A percentile compares a stretch with the other conserved stretches of the same genome.
These are phyloP conservation scores for Ogataea thermomethanolica DNA, from an alignment of 805 yeast species.

Conservation along the genomic window DNA sequence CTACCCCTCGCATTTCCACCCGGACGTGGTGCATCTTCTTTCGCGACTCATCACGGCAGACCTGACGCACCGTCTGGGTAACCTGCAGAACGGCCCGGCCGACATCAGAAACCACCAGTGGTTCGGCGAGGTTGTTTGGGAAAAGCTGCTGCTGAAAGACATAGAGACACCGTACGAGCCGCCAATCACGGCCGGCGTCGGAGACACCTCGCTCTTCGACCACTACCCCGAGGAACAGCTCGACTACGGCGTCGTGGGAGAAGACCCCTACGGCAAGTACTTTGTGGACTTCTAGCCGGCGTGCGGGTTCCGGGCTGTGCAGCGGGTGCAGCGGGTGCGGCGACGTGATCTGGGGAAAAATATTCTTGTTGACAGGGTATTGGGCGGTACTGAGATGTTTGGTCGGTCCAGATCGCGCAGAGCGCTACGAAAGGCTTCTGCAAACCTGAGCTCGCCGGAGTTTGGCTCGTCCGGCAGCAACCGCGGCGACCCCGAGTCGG, in stretches of 20 bases:
- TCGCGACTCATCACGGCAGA: slow-evolving; percentile 52
- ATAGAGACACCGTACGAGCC: slow-evolving; percentile 66
- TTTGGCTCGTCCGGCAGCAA: slow-evolving; percentile 5
- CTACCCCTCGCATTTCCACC: slow-evolving; percentile 53
- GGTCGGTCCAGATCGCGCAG: slow-evolving; percentile 10
- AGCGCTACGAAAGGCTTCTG: slow-evolving; percentile 1
- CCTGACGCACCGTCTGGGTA: slow-evolving; percentile 54
- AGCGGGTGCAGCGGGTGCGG: no score
- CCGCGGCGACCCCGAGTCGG: slow-evolving; percentile 10
- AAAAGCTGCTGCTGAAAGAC: slow-evolving; percentile 50
- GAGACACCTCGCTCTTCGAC: slow-evolving; percentile 61
- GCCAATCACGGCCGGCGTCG: slow-evolving; percentile 61
- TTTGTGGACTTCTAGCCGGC: slow-evolving; percentile 28
- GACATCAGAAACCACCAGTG: slow-evolving; percentile 57
- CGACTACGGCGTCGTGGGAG: slow-evolving; percentile 75
- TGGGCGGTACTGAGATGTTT: slow-evolving; percentile 1
- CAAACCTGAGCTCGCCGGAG: slow-evolving; percentile 2
- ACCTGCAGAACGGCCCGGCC: slow-evolving; percentile 54
- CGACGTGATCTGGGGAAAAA: background rate
- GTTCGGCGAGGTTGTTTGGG: slow-evolving; percentile 64
- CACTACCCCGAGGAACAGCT: slow-evolving; percentile 76
- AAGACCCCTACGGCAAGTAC: slow-evolving; percentile 32
- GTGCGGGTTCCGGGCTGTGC: slow-evolving; percentile 2
- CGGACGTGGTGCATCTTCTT: slow-evolving; percentile 51
- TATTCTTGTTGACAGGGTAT: background rate